Base-by-base conservation (phyloP, 495 filamentous ascomycete genomes). In the Aspergillus indologenus region DNA sequence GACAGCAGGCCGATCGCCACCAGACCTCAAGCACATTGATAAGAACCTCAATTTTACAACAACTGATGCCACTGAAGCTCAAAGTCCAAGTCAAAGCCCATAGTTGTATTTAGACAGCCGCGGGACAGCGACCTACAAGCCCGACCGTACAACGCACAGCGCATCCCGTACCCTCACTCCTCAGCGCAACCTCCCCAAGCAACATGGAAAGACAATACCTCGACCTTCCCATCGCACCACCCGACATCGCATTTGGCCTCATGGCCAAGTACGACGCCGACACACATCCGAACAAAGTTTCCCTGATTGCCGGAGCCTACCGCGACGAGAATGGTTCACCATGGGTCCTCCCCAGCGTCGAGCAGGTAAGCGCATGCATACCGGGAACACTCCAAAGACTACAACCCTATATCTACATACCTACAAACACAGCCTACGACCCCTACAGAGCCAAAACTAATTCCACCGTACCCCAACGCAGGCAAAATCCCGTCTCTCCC, bases 341-440 rank as follows among this genome's bases (percentile, higher is more conserved):
- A 19, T 75, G 72, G 71, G 50, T 71, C 5, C 58, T 77, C 11
- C 68, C 68, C n/a, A 60, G 54, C 26, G 65, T 75, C 21, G 56
- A 54, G 26, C 53, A 64, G 57, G 70, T 65, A 45, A 51, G 59
- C n/a, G 8, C 49, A 19, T n/a, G 26, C 26, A n/a, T n/a, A n/a
- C n/a, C n/a, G n/a, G n/a, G n/a, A n/a, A n/a, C n/a, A n/a, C n/a
- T n/a, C n/a, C n/a, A n/a, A n/a, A n/a, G n/a, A n/a, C n/a, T n/a
- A n/a, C n/a, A n/a, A n/a, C n/a, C n/a, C n/a, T n/a, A n/a, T n/a
- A n/a, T n/a, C n/a, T n/a, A n/a, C n/a, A n/a, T 29, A 29, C 3
- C 26, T 29, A 3, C 26, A 29, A 9, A 29, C 26, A 29, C 26
- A 29, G 26, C 9, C 26, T 29, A 29, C 17, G 26, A 51, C n/a